Conservation (phyloP, 2,329 filamentous ascomycete species). For the Fusarium nurragi region DNA sequence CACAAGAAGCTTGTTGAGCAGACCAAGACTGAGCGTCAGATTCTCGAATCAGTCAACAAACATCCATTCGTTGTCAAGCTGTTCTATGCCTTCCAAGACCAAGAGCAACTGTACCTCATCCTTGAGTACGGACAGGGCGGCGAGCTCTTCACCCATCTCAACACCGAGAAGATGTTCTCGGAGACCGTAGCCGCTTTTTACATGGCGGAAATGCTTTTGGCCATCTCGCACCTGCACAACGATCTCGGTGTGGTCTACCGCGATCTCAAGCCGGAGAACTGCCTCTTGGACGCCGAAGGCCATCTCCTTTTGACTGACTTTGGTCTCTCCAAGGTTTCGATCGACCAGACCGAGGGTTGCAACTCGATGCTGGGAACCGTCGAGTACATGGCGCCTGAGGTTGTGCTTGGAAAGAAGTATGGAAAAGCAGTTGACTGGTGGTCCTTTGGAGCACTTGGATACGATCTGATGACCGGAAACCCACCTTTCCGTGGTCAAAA, state of each 20-base stretch:
- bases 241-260: slow-evolving; percentile 95
- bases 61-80: slow-evolving; percentile 98
- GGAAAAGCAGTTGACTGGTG: slow-evolving; percentile 98
- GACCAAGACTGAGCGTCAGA: slow-evolving; percentile 94
- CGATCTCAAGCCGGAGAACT: slow-evolving; percentile 98
- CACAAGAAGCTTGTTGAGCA: slow-evolving; percentile 97
- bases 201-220: slow-evolving; percentile 97
- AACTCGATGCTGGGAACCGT: slow-evolving; percentile 93
- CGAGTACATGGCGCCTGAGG: slow-evolving; percentile 99
- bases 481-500: slow-evolving; percentile 93
- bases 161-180: slow-evolving; percentile 92
- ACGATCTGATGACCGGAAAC: slow-evolving; percentile 89
- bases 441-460: slow-evolving; percentile 93
- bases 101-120: slow-evolving; percentile 96
- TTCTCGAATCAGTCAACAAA: slow-evolving; percentile 93
- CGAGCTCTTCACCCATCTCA: slow-evolving; percentile 95
- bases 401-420: slow-evolving; percentile 87
- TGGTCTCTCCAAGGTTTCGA: slow-evolving; percentile 91
- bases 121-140: slow-evolving; percentile 97
- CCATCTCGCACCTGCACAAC: slow-evolving; percentile 90
- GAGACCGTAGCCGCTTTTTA: slow-evolving; percentile 93
- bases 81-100: slow-evolving; percentile 98
- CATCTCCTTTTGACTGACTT: slow-evolving; percentile 97
- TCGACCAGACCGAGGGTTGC: slow-evolving; percentile 73
- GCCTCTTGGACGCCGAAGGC: slow-evolving; percentile 88